phyloP scores from a whole-genome alignment of 768 basidiomycete genomes.

The Boletus huronensis region DNA sequence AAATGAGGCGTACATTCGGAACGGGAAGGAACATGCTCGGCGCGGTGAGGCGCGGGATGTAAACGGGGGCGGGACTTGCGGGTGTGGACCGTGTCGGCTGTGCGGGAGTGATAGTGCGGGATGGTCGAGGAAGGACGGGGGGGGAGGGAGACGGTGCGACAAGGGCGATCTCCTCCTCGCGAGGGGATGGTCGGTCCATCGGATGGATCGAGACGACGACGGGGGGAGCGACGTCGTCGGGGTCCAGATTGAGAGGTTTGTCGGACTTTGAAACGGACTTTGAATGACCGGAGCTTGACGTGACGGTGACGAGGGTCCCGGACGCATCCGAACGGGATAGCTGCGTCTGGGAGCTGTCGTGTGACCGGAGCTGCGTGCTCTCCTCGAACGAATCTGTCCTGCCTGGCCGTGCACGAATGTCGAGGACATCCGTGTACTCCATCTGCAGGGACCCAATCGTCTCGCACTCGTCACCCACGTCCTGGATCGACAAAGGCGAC shows the following conservation, averaged over 20 bases:
- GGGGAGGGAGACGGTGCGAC: conserved; percentile 37
- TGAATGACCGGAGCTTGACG: background rate
- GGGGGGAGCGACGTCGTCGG: conserved; percentile 8
- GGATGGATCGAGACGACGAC: background rate
- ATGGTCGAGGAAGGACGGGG: conserved; percentile 29
- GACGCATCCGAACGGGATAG: conserved; percentile 16
- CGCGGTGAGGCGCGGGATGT: conserved; percentile 63
- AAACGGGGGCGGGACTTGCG: conserved; percentile 35
- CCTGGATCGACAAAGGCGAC: background rate
- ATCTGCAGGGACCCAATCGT: background rate
- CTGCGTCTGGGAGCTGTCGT: background rate
- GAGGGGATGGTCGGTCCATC: background rate
- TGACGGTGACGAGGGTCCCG: conserved; percentile 17
- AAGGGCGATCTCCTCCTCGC: conserved; percentile 33
- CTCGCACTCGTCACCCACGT: background rate
- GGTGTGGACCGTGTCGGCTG: background rate
- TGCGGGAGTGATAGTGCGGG: conserved; percentile 48
- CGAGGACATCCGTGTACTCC: conserved; percentile 21
- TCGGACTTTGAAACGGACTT: conserved; percentile 18
- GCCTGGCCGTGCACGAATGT: conserved; percentile 15
- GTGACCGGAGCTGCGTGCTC: background rate
- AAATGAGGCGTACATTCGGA: conserved; percentile 70
- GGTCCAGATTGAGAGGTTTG: conserved; percentile 1
- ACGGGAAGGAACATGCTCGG: conserved; percentile 87
- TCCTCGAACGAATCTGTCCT: background rate